phyloP scores from a whole-genome alignment of 1,139 yeast species.

The Geotrichum klebahnii region DNA sequence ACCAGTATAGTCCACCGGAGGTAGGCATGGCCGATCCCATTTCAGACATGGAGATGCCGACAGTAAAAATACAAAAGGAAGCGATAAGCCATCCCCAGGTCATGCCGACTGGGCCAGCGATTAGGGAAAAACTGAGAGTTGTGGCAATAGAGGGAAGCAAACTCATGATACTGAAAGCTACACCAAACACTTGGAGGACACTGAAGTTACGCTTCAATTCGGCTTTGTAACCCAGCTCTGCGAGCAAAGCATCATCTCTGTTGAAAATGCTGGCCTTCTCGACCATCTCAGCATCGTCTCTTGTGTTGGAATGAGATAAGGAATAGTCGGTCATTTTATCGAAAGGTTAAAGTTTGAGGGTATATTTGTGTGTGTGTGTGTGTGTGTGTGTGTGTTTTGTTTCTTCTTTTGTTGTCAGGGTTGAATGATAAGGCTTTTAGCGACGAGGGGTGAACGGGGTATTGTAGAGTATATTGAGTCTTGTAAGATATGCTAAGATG shows the following conservation, averaged over 20 bases:
- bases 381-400: no score
- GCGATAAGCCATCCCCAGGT: slow-evolving; percentile 65
- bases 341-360: no score
- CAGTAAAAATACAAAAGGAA: slow-evolving; percentile 46
- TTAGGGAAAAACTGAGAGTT: slow-evolving; percentile 39
- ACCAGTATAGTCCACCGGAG: slow-evolving; percentile 57
- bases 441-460: no score
- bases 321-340: no score
- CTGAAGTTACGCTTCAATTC: slow-evolving; percentile 66
- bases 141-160: slow-evolving; percentile 61
- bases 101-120: slow-evolving; percentile 59
- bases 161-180: slow-evolving; percentile 67
- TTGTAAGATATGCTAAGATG: no score
- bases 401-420: no score
- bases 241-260: slow-evolving; percentile 35
- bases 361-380: no score
- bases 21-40: slow-evolving; percentile 66
- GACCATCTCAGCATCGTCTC: no score
- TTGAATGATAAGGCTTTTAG: no score
- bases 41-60: slow-evolving; percentile 57
- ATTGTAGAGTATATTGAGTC: no score
- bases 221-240: slow-evolving; percentile 61
- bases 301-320: no score
- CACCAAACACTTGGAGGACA: slow-evolving; percentile 53
- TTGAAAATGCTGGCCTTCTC: no score